phyloP scores from a whole-genome alignment of 805 yeast genomes.

The Maudiozyma barnettii region DNA sequence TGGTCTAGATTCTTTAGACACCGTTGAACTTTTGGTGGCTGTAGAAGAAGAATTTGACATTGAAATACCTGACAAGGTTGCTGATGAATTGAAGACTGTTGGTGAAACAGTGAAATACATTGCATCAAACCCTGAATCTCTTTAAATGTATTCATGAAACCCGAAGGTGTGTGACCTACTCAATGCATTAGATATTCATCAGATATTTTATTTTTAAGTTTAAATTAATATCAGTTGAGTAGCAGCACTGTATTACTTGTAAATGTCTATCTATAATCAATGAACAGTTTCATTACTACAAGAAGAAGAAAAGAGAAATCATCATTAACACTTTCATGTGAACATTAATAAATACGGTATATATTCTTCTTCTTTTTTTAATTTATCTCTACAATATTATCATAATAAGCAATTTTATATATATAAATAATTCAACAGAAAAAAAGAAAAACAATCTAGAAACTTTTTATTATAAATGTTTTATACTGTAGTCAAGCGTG shows the following conservation, averaged over 20 bases:
- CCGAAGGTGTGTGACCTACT: too few species aligned
- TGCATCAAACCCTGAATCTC: conserved; percentile 49
- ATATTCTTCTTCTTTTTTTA: too few species aligned
- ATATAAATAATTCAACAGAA: too few species aligned
- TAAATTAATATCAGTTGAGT: neutral
- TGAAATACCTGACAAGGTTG: conserved; percentile 80
- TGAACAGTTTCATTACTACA: neutral
- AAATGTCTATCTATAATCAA: neutral
- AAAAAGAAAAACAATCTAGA: neutral
- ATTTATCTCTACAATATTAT: too few species aligned
- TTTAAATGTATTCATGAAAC: conserved; percentile 7
- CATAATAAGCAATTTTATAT: too few species aligned
- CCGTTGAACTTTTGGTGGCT: conserved; percentile 92
- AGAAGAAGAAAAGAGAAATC: neutral
- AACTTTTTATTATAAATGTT: conserved; percentile 1
- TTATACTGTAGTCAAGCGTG: conserved; percentile 15
- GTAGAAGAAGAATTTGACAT: conserved; percentile 87
- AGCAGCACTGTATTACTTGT: neutral
- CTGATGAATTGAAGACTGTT: conserved; percentile 88
- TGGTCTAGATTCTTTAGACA: conserved; percentile 77
- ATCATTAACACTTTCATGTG: neutral
- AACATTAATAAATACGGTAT: neutral
- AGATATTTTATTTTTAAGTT: too few species aligned
- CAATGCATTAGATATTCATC: too few species aligned
- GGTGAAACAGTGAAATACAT: conserved; percentile 89